Percentiles rank a stretch among this genome's conserved stretches.
Conservation (phyloP, 1,284 basidiomycete genomes). For the Ceratobasidium sp. region DNA sequence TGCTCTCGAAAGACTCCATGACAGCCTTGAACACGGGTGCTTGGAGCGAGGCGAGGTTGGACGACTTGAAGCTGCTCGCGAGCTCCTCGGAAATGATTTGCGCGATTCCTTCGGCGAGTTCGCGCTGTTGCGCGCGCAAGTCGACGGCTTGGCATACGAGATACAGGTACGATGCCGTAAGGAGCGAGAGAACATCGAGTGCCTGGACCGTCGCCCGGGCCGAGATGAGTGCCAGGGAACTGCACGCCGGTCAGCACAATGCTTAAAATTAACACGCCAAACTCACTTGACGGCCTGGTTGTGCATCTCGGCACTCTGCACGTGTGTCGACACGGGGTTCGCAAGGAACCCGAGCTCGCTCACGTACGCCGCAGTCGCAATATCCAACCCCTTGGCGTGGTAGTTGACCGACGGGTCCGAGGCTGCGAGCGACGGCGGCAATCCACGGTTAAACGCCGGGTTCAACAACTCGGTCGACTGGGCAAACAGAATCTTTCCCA, state of each 20-base stretch:
- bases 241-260: conserved; percentile 46
- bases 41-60: conserved; percentile 26
- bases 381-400: conserved; percentile 85
- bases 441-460: conserved; percentile 79
- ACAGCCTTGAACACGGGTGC: conserved; percentile 53
- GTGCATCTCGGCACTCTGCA: conserved; percentile 86
- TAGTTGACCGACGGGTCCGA: conserved; percentile 85
- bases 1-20: conserved; percentile 62
- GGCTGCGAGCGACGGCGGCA: conserved; percentile 81
- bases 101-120: conserved; percentile 62
- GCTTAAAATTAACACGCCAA: background rate
- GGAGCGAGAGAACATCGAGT: conserved; percentile 74
- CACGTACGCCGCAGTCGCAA: conserved; percentile 80
- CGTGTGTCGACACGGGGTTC: conserved; percentile 82
- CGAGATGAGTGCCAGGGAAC: conserved; percentile 80
- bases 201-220: conserved; percentile 78
- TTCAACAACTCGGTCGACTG: conserved; percentile 86
- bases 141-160: conserved; percentile 82
- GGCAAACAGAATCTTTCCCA: conserved; percentile 83
- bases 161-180: conserved; percentile 73
- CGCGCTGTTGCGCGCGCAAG: conserved; percentile 70
- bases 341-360: conserved; percentile 83
- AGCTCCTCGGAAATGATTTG: conserved; percentile 62
- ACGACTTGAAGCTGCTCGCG: conserved; percentile 53
- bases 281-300: conserved; percentile 70